Evolutionary conservation across 305 asterid genomes (phyloP), one percentile per base, ranked within the genome.

Genomic region (Fraxinus paxiana): DNA sequence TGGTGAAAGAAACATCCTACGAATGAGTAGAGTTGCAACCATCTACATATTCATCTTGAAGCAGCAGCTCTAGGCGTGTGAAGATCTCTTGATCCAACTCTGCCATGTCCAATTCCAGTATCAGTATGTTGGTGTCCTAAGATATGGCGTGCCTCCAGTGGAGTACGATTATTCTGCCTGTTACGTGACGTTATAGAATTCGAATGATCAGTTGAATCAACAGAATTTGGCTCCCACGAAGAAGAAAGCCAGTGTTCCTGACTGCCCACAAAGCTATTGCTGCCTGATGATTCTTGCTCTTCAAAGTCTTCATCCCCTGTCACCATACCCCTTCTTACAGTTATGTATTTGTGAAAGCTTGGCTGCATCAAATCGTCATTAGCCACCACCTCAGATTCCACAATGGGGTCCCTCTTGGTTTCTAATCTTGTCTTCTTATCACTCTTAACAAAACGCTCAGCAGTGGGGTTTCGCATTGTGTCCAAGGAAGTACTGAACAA

Each of bases 201-300:
- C 88, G 92, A 87, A 4, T 87, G 67, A 69, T 85, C 91, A 17
- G 89, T 87, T 5, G 93, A 91, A 30, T 90, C 93, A 28, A 88
- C 92, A 0, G 94, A 93, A 74, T 90, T 90, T 1, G 98, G 93
- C 87, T 92, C 94, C 97, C 94, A 90, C 9, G 94, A 86, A 75
- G 92, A 87, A 20, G 92, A 88, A 54, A 85, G 81, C 93, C 93
- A 89, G 4, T 87, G 83, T 76, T 90, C 95, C 65, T 87, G 92
- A 77, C 90, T 83, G 17, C 91, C 90, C 7, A 48, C 91, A 82
- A 88, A 78, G 84, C 92, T 92, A 73, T 94, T 94, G 84, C 98
- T 94, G 22, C 97, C 97, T 2, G 97, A 92, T 33, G 98, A 92
- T 85, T 94, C 98, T 83, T 90, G 92, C 83, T 90, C 94, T 77